Conservation (phyloP, 2,329 filamentous ascomycete genomes). For the Arthrobotrys sinensis region DNA sequence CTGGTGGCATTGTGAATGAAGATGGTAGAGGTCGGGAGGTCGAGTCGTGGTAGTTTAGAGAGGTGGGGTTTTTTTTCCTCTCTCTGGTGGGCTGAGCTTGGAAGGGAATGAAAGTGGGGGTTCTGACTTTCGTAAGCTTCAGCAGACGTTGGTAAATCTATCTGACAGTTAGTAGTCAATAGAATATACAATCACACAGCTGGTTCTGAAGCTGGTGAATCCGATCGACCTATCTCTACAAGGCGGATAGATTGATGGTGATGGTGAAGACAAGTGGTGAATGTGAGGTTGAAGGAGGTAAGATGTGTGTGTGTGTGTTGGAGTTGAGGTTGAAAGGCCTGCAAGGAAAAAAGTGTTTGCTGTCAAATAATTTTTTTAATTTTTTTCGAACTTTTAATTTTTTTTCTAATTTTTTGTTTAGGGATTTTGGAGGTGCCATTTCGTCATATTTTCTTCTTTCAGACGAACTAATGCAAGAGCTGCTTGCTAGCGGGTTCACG, state of each 20-base stretch:
- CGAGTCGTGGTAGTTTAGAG: not conserved
- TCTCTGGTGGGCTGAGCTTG: slow-evolving; percentile 29
- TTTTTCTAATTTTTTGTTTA: slow-evolving; percentile 17
- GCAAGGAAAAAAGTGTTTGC: slow-evolving; percentile 38
- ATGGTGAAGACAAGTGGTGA: not conserved
- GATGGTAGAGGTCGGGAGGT: not conserved
- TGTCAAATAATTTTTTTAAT: slow-evolving; percentile 43
- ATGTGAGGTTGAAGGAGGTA: slow-evolving; percentile 15
- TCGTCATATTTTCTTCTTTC: slow-evolving; percentile 52
- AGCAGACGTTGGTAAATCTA: slow-evolving; percentile 3
- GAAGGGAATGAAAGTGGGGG: slow-evolving; percentile 44
- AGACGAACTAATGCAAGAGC: slow-evolving; percentile 28
- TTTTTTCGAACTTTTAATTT: not conserved
- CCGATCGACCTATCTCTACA: not conserved
- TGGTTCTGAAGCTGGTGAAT: not conserved
- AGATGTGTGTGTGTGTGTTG: slow-evolving; percentile 2
- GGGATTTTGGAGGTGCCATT: slow-evolving; percentile 37
- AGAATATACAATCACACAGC: slow-evolving; percentile 7
- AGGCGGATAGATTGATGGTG: slow-evolving; percentile 8
- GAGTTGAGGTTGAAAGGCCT: slow-evolving; percentile 30
- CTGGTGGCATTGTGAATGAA: slow-evolving; percentile 71
- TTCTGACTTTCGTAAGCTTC: slow-evolving; percentile 29
- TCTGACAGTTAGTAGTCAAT: not conserved
- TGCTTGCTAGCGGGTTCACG: no score
- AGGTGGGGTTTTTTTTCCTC: slow-evolving; percentile 14